Conservation (phyloP, 805 yeast species). For the Zygotorulaspora danielsina region DNA sequence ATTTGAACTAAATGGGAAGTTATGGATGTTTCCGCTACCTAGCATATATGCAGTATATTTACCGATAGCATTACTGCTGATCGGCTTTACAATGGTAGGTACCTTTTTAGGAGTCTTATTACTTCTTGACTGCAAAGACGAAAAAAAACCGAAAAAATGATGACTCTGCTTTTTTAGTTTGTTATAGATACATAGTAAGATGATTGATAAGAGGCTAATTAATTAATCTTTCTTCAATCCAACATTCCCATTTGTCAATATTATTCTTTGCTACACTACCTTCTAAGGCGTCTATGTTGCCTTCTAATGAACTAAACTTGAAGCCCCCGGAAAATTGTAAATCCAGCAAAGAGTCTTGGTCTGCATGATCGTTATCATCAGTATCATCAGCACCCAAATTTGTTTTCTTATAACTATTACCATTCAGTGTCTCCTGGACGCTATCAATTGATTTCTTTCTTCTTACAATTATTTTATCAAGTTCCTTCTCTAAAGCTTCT, state of each 20-base stretch:
- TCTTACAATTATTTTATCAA: conserved; percentile 48
- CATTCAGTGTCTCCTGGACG: conserved; percentile 36
- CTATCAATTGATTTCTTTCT: conserved; percentile 45
- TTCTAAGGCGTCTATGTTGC: conserved; percentile 60
- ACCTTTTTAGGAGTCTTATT: conserved; percentile 27
- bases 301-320: conserved; percentile 65
- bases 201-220: no score
- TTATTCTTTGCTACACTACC: conserved; percentile 67
- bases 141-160: background rate
- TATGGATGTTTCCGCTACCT: conserved; percentile 28
- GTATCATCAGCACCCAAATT: conserved; percentile 17
- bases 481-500: conserved; percentile 57
- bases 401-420: conserved; percentile 6
- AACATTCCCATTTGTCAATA: conserved; percentile 59
- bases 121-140: conserved; percentile 7
- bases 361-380: conserved; percentile 23
- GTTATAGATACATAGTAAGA: no score
- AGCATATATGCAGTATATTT: conserved; percentile 31
- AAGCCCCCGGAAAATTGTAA: conserved; percentile 40
- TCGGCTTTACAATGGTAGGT: conserved; percentile 29
- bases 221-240: conserved; percentile 74
- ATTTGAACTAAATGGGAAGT: conserved; percentile 25
- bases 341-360: conserved; percentile 20
- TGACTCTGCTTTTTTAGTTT: no score
- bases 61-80: conserved; percentile 29